Conservation (phyloP, 2,329 filamentous ascomycete genomes). For the Onygenales sp. region DNA sequence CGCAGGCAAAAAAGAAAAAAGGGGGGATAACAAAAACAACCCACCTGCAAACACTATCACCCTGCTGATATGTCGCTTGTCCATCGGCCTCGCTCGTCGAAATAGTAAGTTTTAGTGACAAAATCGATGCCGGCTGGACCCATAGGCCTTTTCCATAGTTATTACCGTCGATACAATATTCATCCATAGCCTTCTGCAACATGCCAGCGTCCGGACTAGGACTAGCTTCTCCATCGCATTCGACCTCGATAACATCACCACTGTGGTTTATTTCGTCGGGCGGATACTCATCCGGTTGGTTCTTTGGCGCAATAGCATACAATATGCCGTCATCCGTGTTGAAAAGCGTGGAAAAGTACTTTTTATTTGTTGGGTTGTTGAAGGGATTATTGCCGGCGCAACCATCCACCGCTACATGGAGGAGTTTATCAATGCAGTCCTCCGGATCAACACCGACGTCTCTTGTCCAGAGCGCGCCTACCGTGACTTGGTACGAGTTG, state of each 20-base stretch:
- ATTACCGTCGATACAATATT: not conserved
- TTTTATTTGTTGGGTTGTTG: not conserved
- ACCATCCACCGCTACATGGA: not conserved
- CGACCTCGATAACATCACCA: not conserved
- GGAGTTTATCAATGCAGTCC: not conserved
- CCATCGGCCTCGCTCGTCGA: not conserved
- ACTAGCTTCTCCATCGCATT: not conserved
- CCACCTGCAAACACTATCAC: not conserved
- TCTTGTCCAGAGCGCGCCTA: not conserved
- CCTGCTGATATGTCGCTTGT: not conserved
- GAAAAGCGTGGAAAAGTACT: not conserved
- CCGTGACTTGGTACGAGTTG: not conserved
- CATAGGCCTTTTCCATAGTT: not conserved
- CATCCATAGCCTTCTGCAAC: not conserved
- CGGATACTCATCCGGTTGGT: not conserved
- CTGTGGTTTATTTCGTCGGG: not conserved
- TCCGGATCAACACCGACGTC: not conserved
- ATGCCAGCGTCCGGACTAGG: not conserved
- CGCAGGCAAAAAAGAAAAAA: not conserved
- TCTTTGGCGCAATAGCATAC: not conserved
- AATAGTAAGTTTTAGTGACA: not conserved
- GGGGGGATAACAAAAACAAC: not conserved
- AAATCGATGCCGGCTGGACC: not conserved
- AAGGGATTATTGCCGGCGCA: not conserved
- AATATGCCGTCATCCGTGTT: not conserved